Base-by-base conservation (phyloP, 1,139 yeast species). In the Candida glucosophila region DNA sequence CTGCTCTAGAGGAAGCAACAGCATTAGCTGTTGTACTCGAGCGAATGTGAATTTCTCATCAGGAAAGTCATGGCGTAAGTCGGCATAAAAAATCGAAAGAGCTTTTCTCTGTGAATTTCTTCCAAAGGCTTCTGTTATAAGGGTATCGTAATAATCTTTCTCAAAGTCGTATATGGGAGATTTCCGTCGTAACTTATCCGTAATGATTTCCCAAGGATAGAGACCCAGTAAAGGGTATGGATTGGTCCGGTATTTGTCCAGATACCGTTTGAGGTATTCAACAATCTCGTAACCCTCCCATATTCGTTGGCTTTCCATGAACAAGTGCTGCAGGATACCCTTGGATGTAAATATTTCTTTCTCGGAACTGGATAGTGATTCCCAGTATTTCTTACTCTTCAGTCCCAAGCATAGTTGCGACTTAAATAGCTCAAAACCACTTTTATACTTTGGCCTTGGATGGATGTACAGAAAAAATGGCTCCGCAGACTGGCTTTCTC, bases 281-380 rank as follows among this genome's bases (percentile, higher is more conserved):
- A 55, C 58, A 2, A 51, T 39, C 31, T 55, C 59, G 32, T 53
- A 55, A 3, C 59, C 63, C 17, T 40, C 35, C 58, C 58, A 55
- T 3, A 53, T 37, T 15, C 62, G 30, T 8, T 35, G 6, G 11
- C 35, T 26, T 13, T 40, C 33, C 5, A 27, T 15, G 23, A 31
- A 32, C 8, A 38, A 19, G 4, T 16, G 16, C 9, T 20, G 17
- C 19, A 21, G 14, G 5, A 22, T 19, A 11, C 24, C 9, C n/a
- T 32, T 24, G 12, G 26, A 11, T 7, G 12, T 18, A n/a, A 27
- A 28, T 17, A 15, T 12, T 5, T 18, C 21, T 14, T 17, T 20
- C 10, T 22, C 27, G 11, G 24, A 19, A 9, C 18, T 16, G n/a
- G 22, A n/a, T 19, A 35, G 18, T 12, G n/a, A 16, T 13, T 13